Evolutionary conservation across 371 early-diverging fungal species (phyloP), one percentile per base, ranked within the genome.

Genomic region (Mortierella sp.): DNA sequence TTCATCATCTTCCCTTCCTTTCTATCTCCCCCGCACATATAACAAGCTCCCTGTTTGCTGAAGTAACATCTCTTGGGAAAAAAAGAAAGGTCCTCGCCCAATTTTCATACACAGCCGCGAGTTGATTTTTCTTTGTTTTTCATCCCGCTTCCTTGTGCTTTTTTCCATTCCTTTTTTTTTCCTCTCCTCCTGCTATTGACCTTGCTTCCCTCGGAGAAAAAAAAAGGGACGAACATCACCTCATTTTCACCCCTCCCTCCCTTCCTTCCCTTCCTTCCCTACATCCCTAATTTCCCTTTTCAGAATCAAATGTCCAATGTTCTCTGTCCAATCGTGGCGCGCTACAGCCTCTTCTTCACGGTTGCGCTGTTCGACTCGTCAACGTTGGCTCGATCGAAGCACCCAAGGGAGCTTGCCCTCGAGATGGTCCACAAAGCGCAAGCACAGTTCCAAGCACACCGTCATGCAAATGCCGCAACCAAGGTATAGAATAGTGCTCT

Each of bases 261-360:
- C 34, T 26, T 34, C 45, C 16, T n/a, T 45, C 48, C 4, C 43
- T n/a, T 58, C 34, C 1, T 45, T 43, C 68, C 52, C 40, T 66
- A 26, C 14, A 9, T 22, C 44, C 14, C 48, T 34, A 9, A 47
- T 29, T 7, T 22, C 40, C 68, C 13, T 40, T n/a, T n/a, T n/a
- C n/a, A n/a, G n/a, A 52, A 52, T 47, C 47, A 52, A 8, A 80
- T 80, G 80, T 80, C 80, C 70, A 80, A 80, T 66, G 43, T 80
- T 39, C 76, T 80, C 14, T 47, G 50, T 29, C 80, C 80, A 11
- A 75, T 80, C 24, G 72, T 80, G 41, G 73, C 76, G 53, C 80
- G 76, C 50, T 80, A 80, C 80, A 75, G 80, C 76, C 73, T 76
- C 55, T 80, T 80, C 67, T 80, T 76, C 64, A 72, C 73, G 4